Percentiles rank a stretch among this genome's conserved stretches.
Conservation (phyloP, 2,329 filamentous ascomycete genomes). For the Lachnellula arida region DNA sequence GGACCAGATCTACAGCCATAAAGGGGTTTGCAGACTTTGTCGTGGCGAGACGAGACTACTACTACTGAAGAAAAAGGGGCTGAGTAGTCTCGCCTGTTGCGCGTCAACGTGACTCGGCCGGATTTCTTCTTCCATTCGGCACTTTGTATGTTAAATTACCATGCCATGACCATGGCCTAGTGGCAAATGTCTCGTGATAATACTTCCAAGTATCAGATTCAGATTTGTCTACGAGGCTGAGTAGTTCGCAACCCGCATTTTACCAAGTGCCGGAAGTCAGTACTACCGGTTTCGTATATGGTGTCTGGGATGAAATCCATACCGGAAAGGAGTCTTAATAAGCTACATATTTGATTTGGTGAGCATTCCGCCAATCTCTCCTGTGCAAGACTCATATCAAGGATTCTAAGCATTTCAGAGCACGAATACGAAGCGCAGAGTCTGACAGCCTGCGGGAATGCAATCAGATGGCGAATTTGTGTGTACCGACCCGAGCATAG, state of each 20-base stretch:
- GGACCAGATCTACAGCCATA: constrained; percentile 1
- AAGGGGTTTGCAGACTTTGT: background rate
- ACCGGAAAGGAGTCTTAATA: too few species aligned
- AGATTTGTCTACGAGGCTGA: background rate
- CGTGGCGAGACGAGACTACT: background rate
- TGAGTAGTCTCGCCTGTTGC: background rate
- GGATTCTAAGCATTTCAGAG: too few species aligned
- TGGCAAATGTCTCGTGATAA: background rate
- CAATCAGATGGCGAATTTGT: background rate
- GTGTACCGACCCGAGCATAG: background rate
- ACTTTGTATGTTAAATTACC: background rate
- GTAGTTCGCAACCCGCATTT: background rate
- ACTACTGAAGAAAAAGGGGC: background rate
- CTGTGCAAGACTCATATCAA: too few species aligned
- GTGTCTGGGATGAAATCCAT: background rate
- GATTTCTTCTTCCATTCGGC: background rate
- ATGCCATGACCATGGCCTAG: background rate
- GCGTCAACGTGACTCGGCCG: background rate
- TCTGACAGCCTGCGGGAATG: background rate
- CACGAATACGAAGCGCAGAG: background rate
- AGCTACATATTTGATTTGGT: too few species aligned
- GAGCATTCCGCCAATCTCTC: too few species aligned
- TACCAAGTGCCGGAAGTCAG: background rate
- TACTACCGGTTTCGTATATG: background rate
- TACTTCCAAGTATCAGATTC: background rate